Evolutionary conservation across 2,329 filamentous ascomycete species (phyloP), one percentile per base, ranked within the genome.

Genomic region (Pezicula neosporulosa): DNA sequence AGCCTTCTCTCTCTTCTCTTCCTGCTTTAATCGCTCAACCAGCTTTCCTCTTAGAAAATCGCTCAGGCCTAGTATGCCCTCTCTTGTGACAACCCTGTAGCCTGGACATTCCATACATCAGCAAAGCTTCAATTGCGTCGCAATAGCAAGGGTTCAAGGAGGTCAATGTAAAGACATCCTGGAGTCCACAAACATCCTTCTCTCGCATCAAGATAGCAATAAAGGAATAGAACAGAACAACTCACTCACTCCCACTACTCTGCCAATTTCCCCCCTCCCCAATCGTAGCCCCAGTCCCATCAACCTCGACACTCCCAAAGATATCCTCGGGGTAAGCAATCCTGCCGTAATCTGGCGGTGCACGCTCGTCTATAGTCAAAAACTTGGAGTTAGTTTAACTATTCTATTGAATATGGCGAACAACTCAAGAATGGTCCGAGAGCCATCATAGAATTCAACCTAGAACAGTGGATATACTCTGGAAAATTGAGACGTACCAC

Each of bases 261-360:
- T 83, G 76, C 56, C 80, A 80, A 56, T 75, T 77, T 19, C 81
- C 81, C 24, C 56, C 46, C 24, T 55, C 56, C 27, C 58, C 61
- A 48, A 84, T 70, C 47, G 86, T 78, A 27, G 76, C 64, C 0
- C 85, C 85, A 6, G 68, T 57, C 2, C 72, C 74, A 62, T 86
- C 75, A 5, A 87, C 84, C 63, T 86, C 80, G 38, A 87, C 74
- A 56, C 83, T 87, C 36, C 84, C 85, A 49, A 88, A 71, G 36
- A 88, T 88, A 61, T 88, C 84, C 60, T 87, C 84, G 1, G 84
- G 83, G 74, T 80, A 86, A 2, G 84, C 82, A 63, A 87, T 87
- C 48, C 85, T 70, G 15, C 84, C 84, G 72, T 77, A 87, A 60
- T 86, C 83, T 0, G 82, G 83, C 2, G 83, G 82, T 47, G 85